Evolutionary conservation across 2,329 filamentous ascomycete species (phyloP).

Genomic region (Incumbomyces delicatus): DNA sequence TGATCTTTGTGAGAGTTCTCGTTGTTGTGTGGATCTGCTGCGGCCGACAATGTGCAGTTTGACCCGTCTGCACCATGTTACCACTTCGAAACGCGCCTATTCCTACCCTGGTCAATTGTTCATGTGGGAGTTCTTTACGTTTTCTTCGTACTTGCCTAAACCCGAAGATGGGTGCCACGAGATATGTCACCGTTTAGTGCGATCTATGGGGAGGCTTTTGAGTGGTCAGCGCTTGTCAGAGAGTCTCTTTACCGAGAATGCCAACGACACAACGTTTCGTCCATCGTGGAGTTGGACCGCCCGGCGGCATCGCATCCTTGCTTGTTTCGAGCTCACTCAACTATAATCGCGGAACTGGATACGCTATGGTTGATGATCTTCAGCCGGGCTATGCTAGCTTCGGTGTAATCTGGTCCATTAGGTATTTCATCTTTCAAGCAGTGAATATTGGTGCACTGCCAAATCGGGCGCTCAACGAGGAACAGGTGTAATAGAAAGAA

Average conservation of each 20-base stretch:
- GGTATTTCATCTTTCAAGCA: neutral
- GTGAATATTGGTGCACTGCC: neutral
- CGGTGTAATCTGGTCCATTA: neutral
- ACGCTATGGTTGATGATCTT: neutral
- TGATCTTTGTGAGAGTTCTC: neutral
- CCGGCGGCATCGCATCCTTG: neutral
- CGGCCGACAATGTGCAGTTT: conserved; percentile 1
- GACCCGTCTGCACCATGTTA: neutral
- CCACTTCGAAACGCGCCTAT: conserved; percentile 8
- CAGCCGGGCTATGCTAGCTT: neutral
- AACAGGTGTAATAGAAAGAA: neutral
- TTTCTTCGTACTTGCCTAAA: neutral
- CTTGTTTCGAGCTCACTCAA: conserved; percentile 1
- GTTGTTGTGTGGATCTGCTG: neutral
- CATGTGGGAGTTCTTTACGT: neutral
- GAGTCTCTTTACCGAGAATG: neutral
- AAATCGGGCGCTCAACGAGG: neutral
- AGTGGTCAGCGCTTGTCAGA: conserved; percentile 4
- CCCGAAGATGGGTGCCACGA: neutral
- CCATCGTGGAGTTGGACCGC: neutral
- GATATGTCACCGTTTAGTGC: neutral
- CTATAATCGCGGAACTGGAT: neutral
- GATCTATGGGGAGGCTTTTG: neutral
- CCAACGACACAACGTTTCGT: neutral
- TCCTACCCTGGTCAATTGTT: neutral